These are phyloP conservation scores for Gossypium thurberi DNA, from an alignment of 345 rosid species.

Conservation along the genomic window DNA sequence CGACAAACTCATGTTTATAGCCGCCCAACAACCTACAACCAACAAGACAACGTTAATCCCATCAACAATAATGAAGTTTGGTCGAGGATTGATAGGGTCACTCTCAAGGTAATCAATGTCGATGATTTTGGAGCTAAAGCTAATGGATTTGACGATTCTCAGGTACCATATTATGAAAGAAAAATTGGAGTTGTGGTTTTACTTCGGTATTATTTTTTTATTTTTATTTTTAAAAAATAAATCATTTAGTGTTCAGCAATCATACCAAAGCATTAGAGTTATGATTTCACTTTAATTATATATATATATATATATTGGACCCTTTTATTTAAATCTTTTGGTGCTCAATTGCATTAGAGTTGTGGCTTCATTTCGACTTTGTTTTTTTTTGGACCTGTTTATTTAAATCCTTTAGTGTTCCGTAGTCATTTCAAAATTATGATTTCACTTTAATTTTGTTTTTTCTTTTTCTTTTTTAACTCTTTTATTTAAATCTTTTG, in stretches of 20 bases:
- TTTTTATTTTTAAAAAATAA: no score
- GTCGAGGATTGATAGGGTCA: background rate
- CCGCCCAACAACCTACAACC: background rate
- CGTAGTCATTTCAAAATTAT: no score
- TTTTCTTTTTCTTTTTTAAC: no score
- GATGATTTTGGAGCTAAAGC: constrained; percentile 50
- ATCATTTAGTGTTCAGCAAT: no score
- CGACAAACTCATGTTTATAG: background rate
- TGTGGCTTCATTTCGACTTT: no score
- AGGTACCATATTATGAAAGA: constrained; percentile 23
- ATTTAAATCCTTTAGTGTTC: no score
- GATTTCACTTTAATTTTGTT: no score
- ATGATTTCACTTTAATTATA: background rate
- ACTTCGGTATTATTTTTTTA: no score
- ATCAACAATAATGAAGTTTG: background rate
- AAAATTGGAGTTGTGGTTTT: background rate
- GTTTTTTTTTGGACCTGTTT: background rate
- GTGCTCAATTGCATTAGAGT: no score
- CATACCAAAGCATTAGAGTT: no score
- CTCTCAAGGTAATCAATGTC: constrained; percentile 32
- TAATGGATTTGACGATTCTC: constrained; percentile 48
- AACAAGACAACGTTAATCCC: background rate
- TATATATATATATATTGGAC: background rate
- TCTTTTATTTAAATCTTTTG: no score
- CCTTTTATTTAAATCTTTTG: background rate